Conservation (phyloP, 495 filamentous ascomycete genomes). For the Barbatosphaeria neglecta region DNA sequence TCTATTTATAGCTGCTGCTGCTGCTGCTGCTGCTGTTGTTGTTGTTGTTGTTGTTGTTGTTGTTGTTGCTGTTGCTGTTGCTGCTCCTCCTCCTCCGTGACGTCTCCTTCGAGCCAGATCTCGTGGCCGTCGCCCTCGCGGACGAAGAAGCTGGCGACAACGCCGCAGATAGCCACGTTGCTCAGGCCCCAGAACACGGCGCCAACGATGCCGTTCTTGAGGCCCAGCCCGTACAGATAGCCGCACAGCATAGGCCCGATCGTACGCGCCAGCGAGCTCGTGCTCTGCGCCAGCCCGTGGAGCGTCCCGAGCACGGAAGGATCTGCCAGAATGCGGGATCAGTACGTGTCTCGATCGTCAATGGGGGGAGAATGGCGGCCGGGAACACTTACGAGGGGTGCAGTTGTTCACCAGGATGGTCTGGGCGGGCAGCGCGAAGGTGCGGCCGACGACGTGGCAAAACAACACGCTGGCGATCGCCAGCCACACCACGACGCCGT, state of each 20-base stretch:
- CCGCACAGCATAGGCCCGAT: conserved; percentile 65
- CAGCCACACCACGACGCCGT: conserved; percentile 54
- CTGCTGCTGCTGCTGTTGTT: no score
- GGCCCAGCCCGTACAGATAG: conserved; percentile 56
- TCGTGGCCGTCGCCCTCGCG: conserved; percentile 65
- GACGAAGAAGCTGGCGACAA: conserved; percentile 53
- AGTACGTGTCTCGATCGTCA: no score
- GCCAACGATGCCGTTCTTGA: conserved; percentile 60
- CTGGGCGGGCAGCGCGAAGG: conserved; percentile 66
- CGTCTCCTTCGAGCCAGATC: conserved; percentile 55
- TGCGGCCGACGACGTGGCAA: conserved; percentile 67
- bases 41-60: no score
- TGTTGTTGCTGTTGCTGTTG: no score
- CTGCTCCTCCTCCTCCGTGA: conserved; percentile 35
- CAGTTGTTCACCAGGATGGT: conserved; percentile 78
- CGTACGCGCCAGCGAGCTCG: conserved; percentile 57
- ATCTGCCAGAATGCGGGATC: conserved; percentile 15
- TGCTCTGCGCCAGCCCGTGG: conserved; percentile 71
- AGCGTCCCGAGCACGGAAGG: conserved; percentile 70
- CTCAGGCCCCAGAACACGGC: conserved; percentile 69
- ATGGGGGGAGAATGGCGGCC: not conserved
- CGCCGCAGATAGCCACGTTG: conserved; percentile 48
- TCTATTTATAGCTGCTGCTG: no score
- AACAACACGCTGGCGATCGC: conserved; percentile 56
- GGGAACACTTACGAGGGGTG: conserved; percentile 38